Evolutionary conservation across 495 filamentous ascomycete species (phyloP), one percentile per base, ranked within the genome.

Genomic region (Glonium stellatum): DNA sequence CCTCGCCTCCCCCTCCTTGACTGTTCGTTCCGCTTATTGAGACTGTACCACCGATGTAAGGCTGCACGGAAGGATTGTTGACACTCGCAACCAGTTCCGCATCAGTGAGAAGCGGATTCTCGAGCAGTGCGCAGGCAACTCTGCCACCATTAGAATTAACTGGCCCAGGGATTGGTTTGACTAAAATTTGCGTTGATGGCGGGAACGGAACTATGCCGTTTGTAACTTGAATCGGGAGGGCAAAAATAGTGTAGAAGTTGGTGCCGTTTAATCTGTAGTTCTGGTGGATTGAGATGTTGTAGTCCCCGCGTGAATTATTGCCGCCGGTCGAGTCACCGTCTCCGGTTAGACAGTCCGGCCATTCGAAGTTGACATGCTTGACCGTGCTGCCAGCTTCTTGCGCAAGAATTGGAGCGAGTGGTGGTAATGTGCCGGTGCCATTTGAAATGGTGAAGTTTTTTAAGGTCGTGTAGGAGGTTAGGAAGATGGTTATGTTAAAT

Each of bases 371-470:
- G 44, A 87, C 80, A 67, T 87, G 84, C 68, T 87, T 87, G 27
- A 87, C 85, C 0, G 84, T 87, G 59, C 81, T 84, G 10, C 79
- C 78, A 1, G 78, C 73, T 63, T 87, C 84, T 44, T 81, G 78
- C 49, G 71, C 66, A 73, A 87, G 80, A 50, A 87, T 81, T 27
- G 84, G 77, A 1, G 82, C 83, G 13, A 85, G 72, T 51, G 78
- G 84, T 37, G 78, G 78, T 52, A 77, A 76, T 54, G 75, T 72
- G n/a, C 73, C 74, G n/a, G 78, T 75, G 53, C 82, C 83, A 69
- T 87, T 87, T 41, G 80, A 82, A 55, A 87, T 83, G 27, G 85
- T 87, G 67, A 88, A 83, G 69, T 87, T 88, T 59, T 77, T 78
- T 36, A 78, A 79, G 13, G 78, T 80, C 19, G 71, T 65, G 63